These are phyloP conservation scores for Mortierella alpina DNA, from an alignment of 192 early-diverging fungal species.

Conservation along the genomic window DNA sequence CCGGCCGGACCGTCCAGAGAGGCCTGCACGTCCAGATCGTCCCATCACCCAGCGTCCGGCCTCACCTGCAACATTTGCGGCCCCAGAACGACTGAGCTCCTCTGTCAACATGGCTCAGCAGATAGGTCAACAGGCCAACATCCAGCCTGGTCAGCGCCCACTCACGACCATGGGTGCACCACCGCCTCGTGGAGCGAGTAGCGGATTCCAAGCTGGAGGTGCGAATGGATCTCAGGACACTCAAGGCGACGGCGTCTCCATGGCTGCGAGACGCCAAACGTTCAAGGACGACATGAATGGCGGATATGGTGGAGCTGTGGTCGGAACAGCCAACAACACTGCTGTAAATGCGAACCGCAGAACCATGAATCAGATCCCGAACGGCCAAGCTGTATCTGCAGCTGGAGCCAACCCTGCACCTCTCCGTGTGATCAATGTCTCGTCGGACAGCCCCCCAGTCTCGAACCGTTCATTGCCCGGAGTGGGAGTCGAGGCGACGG, in stretches of 20 bases:
- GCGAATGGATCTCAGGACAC: conserved; percentile 5
- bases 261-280: conserved; percentile 19
- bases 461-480: background rate
- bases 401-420: conserved; percentile 6
- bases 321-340: conserved; percentile 1
- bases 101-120: conserved; percentile 8
- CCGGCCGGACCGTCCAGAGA: conserved; percentile 30
- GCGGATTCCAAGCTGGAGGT: conserved; percentile 1
- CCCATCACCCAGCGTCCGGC: conserved; percentile 16
- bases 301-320: conserved; percentile 20
- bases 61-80: conserved; percentile 32
- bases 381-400: background rate
- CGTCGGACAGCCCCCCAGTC: conserved; percentile 7
- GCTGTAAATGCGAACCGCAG: conserved; percentile 7
- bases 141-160: conserved; percentile 27
- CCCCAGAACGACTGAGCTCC: background rate
- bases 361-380: conserved; percentile 13
- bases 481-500: background rate
- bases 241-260: conserved; percentile 22
- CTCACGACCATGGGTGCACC: conserved; percentile 10
- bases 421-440: conserved; percentile 5
- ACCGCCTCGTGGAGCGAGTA: conserved; percentile 13
- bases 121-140: conserved; percentile 5
- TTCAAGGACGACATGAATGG: conserved; percentile 11
- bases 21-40: conserved; percentile 29